Conservation (phyloP, 140 eudicot species). For the Stevia rebaudiana region DNA sequence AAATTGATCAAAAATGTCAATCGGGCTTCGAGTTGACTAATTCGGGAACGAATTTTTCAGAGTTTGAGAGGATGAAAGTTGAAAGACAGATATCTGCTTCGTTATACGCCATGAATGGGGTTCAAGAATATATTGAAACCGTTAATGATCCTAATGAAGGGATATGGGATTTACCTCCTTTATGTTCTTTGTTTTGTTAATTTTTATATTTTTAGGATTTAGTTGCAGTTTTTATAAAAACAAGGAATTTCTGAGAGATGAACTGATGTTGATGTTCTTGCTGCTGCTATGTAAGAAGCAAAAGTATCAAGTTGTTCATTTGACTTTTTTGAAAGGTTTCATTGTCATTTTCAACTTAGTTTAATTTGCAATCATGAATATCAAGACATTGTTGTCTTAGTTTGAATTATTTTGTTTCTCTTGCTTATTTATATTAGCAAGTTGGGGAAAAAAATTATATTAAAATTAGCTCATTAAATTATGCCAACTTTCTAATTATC, state of each 20-base stretch:
- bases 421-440: not conserved
- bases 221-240: conserved; percentile 24
- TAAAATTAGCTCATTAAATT: conserved; percentile 3
- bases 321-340: conserved; percentile 16
- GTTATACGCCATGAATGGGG: conserved; percentile 78
- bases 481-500: conserved; percentile 6
- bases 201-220: conserved; percentile 16
- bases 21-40: conserved; percentile 38
- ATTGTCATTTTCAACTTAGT: conserved; percentile 24
- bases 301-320: conserved; percentile 20
- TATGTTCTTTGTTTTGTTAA: conserved; percentile 48
- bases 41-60: conserved; percentile 39
- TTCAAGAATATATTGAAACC: conserved; percentile 74
- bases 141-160: conserved; percentile 58
- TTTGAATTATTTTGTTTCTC: conserved; percentile 22
- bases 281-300: conserved; percentile 22
- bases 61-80: conserved; percentile 79
- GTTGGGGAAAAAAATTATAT: conserved; percentile 5
- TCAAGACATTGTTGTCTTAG: conserved; percentile 20
- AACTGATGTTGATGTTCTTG: conserved; percentile 25
- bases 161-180: conserved; percentile 83
- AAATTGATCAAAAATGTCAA: conserved; percentile 30
- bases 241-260: conserved; percentile 27
- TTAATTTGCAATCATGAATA: conserved; percentile 22
- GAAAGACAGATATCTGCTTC: conserved; percentile 91